Evolutionary conservation across 441 rosid genomes (phyloP).

Genomic region (Erodium trifolium): DNA sequence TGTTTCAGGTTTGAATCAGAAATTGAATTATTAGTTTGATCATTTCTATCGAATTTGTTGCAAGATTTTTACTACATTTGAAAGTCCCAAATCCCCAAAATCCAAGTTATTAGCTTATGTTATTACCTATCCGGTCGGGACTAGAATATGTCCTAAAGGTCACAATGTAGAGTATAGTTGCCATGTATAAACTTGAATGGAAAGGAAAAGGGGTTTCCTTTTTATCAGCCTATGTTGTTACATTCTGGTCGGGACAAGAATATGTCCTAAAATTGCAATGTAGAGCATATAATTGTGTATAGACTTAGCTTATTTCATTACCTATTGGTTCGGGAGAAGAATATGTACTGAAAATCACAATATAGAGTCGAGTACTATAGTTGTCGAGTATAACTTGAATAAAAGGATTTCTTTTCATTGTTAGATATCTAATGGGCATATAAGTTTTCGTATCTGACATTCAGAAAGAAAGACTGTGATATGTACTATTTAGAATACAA

Average conservation of each 20-base stretch:
- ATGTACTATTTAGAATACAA: too few species aligned
- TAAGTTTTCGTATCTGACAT: too few species aligned
- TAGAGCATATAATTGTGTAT: too few species aligned
- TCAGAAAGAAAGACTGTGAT: too few species aligned
- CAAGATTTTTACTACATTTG: background rate
- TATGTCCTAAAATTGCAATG: too few species aligned
- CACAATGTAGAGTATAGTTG: background rate
- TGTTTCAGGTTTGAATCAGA: constrained; percentile 18
- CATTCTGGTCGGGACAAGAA: too few species aligned
- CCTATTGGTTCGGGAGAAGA: background rate
- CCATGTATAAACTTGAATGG: background rate
- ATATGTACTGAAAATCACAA: background rate
- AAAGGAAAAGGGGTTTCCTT: background rate
- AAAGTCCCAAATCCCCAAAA: background rate
- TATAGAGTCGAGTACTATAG: background rate
- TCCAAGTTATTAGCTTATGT: background rate
- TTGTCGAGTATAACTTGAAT: too few species aligned
- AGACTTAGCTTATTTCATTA: background rate
- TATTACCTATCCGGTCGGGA: background rate
- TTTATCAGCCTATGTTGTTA: too few species aligned
- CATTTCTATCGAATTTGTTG: background rate
- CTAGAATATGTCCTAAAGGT: background rate
- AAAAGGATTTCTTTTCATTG: too few species aligned
- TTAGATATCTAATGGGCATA: too few species aligned
- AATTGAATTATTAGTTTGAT: background rate